Percentiles rank a stretch among this genome's conserved stretches.
These are phyloP conservation scores for Harrya chromipes DNA, from an alignment of 768 basidiomycete genomes.

Conservation along the genomic window DNA sequence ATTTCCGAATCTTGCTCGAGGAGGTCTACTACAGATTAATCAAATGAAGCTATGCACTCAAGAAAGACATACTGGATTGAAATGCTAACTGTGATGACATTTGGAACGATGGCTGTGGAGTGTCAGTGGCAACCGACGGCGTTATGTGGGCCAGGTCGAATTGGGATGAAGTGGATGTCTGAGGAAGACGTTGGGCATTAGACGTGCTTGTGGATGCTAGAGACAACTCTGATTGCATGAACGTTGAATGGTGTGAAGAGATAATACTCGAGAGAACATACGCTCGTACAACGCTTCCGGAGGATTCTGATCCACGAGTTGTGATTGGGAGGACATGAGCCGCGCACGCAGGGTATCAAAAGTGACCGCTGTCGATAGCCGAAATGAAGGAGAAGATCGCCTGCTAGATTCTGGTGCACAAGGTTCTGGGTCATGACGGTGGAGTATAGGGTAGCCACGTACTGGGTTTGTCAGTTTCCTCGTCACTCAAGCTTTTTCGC, in stretches of 20 bases:
- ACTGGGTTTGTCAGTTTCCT: conserved; percentile 61
- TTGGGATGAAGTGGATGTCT: conserved; percentile 34
- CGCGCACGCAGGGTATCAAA: conserved; percentile 48
- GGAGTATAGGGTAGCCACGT: conserved; percentile 25
- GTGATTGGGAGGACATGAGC: conserved; percentile 37
- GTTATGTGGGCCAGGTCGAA: conserved; percentile 38
- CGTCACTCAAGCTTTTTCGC: conserved; percentile 62
- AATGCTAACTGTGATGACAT: conserved; percentile 49
- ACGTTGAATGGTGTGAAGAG: conserved; percentile 1
- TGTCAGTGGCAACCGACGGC: conserved; percentile 52
- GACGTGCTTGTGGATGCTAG: conserved; percentile 15
- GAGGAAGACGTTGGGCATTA: conserved; percentile 16
- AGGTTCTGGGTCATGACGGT: conserved; percentile 3
- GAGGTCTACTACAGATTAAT: conserved; percentile 44
- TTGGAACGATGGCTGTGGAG: conserved; percentile 50
- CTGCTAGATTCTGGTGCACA: conserved; percentile 19
- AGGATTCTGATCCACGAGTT: conserved; percentile 35
- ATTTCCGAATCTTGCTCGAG: conserved; percentile 71
- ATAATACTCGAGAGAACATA: conserved; percentile 22
- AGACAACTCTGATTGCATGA: conserved; percentile 11
- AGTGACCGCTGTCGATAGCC: conserved; percentile 43
- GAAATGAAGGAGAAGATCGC: conserved; percentile 37
- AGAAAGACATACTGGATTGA: conserved; percentile 51
- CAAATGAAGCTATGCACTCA: background rate
- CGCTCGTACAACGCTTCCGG: conserved; percentile 35